Base-by-base conservation (phyloP, 345 rosid species). In the Rhizophora mangle region DNA sequence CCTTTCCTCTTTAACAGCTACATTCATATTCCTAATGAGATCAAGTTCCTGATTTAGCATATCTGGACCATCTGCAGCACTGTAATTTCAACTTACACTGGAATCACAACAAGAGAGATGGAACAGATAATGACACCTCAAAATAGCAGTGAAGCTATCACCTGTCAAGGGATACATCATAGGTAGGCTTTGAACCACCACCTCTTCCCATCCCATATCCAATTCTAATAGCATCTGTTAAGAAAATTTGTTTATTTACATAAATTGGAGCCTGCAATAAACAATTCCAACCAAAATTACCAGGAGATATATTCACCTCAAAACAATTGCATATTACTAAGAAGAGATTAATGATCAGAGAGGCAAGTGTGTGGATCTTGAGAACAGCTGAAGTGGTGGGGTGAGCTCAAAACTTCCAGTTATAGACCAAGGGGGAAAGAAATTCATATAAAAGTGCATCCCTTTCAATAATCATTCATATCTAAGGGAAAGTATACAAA, bases 81-180 rank as follows among this genome's bases (percentile, higher is more conserved):
- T 94, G 87, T 51, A 78, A 66, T 66, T 37, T 76, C 30, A 78
- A 67, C 61, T 62, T 69, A 29, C 60, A 61, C 69, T 80, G 73
- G 76, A 62, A 47, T 72, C 69, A 71, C 27, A 57, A 65, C 61
- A 68, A 60, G 75, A 54, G n/a, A 32, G 54, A 60, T 61, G 51
- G 8, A 36, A 70, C 3, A 24, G 43, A 64, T 37, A 60, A 65
- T 43, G n/a, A 55, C 65, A 61, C 10, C n/a, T n/a, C 7, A n/a
- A 30, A 61, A 57, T 46, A 19, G 11, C 46, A 70, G 68, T 53
- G 70, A 61, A 29, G 36, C 43, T 43, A 26, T 62, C 60, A 87
- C 97, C 96, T 89, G 84, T 94, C 98, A 74, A 94, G 89, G 47
- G 71, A 74, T 70, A 94, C 91, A 75, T 91, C 86, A 72, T 88